Conservation (phyloP, 2,329 filamentous ascomycete species). For the Trichoderma sp. region DNA sequence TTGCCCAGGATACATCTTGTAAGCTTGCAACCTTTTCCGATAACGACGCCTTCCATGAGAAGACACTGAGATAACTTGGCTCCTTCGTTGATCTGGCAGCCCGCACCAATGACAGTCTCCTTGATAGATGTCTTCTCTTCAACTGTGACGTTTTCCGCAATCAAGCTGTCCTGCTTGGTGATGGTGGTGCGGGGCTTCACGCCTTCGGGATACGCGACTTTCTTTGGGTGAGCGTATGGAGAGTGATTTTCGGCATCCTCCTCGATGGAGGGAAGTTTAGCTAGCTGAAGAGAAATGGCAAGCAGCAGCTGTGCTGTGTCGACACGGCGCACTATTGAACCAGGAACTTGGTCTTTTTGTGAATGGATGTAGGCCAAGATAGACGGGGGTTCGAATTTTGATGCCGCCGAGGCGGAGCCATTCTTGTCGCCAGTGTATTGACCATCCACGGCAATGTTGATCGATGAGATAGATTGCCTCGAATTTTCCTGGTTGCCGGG, state of each 20-base stretch:
- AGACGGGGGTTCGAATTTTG: conserved; percentile 54
- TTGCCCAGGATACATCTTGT: conserved; percentile 85
- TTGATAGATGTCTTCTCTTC: conserved; percentile 91
- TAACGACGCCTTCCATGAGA: conserved; percentile 85
- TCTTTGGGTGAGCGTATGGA: conserved; percentile 73
- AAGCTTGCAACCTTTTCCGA: conserved; percentile 80
- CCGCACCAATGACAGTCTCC: conserved; percentile 82
- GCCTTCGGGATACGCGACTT: conserved; percentile 79
- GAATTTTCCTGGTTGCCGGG: conserved; percentile 22
- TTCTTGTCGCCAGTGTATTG: not conserved
- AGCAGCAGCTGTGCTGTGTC: conserved; percentile 83
- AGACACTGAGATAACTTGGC: conserved; percentile 83
- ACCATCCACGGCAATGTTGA: not conserved
- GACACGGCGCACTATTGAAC: conserved; percentile 76
- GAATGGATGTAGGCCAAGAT: conserved; percentile 82
- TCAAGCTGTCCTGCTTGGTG: conserved; percentile 74
- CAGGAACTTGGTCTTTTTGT: conserved; percentile 40
- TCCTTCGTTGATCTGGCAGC: conserved; percentile 82
- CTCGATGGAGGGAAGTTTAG: conserved; percentile 73
- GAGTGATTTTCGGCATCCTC: conserved; percentile 59
- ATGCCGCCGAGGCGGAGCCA: not conserved
- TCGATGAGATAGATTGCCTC: not conserved
- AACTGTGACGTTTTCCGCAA: conserved; percentile 85
- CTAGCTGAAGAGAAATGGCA: conserved; percentile 77
- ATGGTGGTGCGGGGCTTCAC: conserved; percentile 80